Percentiles rank a stretch among this genome's conserved stretches.
These are phyloP conservation scores for Ambrosia artemisiifolia DNA, from an alignment of 129 eudicot genomes.

Conservation along the genomic window DNA sequence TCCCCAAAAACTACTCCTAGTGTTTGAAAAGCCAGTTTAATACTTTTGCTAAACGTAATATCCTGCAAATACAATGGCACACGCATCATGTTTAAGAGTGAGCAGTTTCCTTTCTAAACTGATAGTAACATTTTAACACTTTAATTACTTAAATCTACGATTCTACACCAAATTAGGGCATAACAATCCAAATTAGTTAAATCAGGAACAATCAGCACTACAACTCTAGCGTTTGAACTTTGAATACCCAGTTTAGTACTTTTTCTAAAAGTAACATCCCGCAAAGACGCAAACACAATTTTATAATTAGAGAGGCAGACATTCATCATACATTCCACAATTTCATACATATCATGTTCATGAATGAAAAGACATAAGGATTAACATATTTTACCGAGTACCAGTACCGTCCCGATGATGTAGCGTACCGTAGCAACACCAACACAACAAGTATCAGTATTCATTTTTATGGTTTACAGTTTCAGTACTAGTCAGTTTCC, in stretches of 20 bases:
- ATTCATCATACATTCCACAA: not conserved
- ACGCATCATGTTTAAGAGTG: not conserved
- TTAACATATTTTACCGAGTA: no score
- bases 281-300: constrained; percentile 42
- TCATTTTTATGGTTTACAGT: no score
- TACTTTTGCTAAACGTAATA: constrained; percentile 43
- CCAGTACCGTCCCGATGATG: no score
- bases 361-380: not conserved
- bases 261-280: constrained; percentile 59
- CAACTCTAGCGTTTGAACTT: constrained; percentile 67
- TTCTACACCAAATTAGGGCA: not conserved
- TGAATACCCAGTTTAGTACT: constrained; percentile 41
- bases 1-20: constrained; percentile 99
- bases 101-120: not conserved
- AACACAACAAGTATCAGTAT: no score
- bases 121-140: not conserved
- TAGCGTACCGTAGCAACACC: no score
- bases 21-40: constrained; percentile 70
- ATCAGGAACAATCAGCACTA: not conserved
- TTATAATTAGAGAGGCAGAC: not conserved
- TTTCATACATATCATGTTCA: not conserved
- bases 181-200: not conserved
- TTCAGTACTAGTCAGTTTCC: no score
- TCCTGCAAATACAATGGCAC: constrained; percentile 52
- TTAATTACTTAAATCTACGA: not conserved